Percentiles rank a stretch among this genome's conserved stretches.
Evolutionary conservation across 1,139 yeast genomes (phyloP).

Genomic region (Pichia sp.): DNA sequence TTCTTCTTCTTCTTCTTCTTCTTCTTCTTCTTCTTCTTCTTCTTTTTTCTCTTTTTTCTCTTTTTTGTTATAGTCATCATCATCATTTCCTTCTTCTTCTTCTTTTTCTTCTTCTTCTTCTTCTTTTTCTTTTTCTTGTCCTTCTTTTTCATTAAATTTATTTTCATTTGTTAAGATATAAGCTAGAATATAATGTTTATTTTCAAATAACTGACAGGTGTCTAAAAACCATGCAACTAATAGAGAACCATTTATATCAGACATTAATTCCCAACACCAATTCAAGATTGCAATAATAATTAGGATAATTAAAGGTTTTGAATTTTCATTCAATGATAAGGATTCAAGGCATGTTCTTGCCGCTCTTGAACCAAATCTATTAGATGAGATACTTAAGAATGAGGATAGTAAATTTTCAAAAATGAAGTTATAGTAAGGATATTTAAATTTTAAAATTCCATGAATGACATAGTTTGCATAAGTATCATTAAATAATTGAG

Average conservation of each 20-base stretch:
- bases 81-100: not conserved
- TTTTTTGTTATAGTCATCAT: not conserved
- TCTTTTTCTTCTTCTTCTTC: not conserved
- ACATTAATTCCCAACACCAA: constrained; percentile 72
- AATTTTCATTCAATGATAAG: constrained; percentile 31
- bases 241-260: constrained; percentile 82
- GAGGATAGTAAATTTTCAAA: constrained; percentile 77
- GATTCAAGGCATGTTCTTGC: constrained; percentile 89
- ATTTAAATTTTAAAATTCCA: constrained; percentile 78
- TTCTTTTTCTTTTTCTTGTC: not conserved
- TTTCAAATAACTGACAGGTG: constrained; percentile 53
- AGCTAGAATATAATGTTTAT: constrained; percentile 50
- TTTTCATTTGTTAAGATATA: constrained; percentile 18
- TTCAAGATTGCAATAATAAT: constrained; percentile 77
- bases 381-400: constrained; percentile 77
- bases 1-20: not conserved
- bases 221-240: constrained; percentile 92
- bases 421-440: constrained; percentile 75
- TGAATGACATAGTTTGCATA: constrained; percentile 96
- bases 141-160: constrained; percentile 2
- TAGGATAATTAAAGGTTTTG: constrained; percentile 42
- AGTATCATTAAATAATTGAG: constrained; percentile 85
- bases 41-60: not conserved
- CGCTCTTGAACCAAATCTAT: constrained; percentile 93
- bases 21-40: not conserved